These are phyloP conservation scores for Cylindrotheca fusiformis DNA, from an alignment of 108 stramenopile species.

Conservation along the genomic window DNA sequence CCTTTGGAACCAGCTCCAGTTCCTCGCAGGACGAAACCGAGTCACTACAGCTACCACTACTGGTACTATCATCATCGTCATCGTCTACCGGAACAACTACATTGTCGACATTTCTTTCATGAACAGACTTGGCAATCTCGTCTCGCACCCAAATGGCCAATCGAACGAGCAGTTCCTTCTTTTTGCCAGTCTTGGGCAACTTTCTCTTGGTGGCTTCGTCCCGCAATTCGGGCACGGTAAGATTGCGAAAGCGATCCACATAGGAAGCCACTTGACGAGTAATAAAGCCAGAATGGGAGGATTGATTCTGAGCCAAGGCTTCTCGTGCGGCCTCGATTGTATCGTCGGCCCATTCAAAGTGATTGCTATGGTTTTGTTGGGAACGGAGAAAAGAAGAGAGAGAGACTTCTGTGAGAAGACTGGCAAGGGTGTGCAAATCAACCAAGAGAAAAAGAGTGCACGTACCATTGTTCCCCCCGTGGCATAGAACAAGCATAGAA, in stretches of 20 bases:
- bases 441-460: too few relatives aligned
- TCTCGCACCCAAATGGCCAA: slow-evolving; percentile 79
- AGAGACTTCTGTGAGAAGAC: too few relatives aligned
- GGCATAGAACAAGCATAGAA: slow-evolving; percentile 87
- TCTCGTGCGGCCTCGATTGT: slow-evolving; percentile 58
- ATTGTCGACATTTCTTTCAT: slow-evolving; percentile 21
- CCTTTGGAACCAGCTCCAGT: slow-evolving; percentile 34
- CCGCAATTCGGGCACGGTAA: slow-evolving; percentile 81
- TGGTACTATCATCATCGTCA: slow-evolving; percentile 37
- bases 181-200: slow-evolving; percentile 60
- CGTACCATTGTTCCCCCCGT: slow-evolving; percentile 82
- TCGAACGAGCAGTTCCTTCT: slow-evolving; percentile 67
- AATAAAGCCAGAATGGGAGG: slow-evolving; percentile 74
- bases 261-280: slow-evolving; percentile 73
- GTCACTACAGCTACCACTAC: slow-evolving; percentile 35
- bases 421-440: too few relatives aligned
- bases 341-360: slow-evolving; percentile 90
- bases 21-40: slow-evolving; percentile 44
- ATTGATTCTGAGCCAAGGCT: slow-evolving; percentile 52
- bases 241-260: slow-evolving; percentile 45
- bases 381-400: too few relatives aligned
- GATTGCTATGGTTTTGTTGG: too few relatives aligned
- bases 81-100: slow-evolving; percentile 3
- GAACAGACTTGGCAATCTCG: slow-evolving; percentile 50
- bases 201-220: slow-evolving; percentile 58